Percentiles rank a stretch among this genome's conserved stretches.
These are phyloP conservation scores for Dothidotthia symphoricarpi DNA, from an alignment of 2,329 filamentous ascomycete genomes.

Conservation along the genomic window DNA sequence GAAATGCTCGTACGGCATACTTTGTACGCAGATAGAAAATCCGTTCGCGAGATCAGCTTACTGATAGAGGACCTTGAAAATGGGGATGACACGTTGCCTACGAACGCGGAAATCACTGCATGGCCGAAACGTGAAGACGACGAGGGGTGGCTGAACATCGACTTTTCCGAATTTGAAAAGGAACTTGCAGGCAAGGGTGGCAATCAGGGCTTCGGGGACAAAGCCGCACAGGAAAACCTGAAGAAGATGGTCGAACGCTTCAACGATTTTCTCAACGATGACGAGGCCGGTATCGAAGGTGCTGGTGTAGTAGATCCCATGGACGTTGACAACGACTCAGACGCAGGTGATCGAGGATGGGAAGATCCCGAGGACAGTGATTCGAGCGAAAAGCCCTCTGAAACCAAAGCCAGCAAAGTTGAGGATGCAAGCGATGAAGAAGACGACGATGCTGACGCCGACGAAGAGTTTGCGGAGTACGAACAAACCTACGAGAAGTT, in stretches of 20 bases:
- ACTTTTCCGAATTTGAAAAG: slow-evolving; percentile 82
- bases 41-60: slow-evolving; percentile 72
- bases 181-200: slow-evolving; percentile 61
- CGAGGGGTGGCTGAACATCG: slow-evolving; percentile 89
- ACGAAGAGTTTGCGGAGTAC: slow-evolving; percentile 67
- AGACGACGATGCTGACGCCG: slow-evolving; percentile 62
- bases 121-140: slow-evolving; percentile 77
- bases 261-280: slow-evolving; percentile 85
- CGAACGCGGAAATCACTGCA: slow-evolving; percentile 65
- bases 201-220: slow-evolving; percentile 57
- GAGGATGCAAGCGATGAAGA: slow-evolving; percentile 45
- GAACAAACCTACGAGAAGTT: slow-evolving; percentile 81
- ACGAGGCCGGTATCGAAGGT: slow-evolving; percentile 75
- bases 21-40: slow-evolving; percentile 64
- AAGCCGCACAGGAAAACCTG: slow-evolving; percentile 69
- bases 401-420: slow-evolving; percentile 44
- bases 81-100: slow-evolving; percentile 70
- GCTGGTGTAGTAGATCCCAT: slow-evolving; percentile 67
- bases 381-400: slow-evolving; percentile 42
- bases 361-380: slow-evolving; percentile 45
- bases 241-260: slow-evolving; percentile 93
- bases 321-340: slow-evolving; percentile 62
- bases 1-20: slow-evolving; percentile 77
- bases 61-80: slow-evolving; percentile 72
- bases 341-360: slow-evolving; percentile 47